phyloP scores from a whole-genome alignment of 441 rosid species.

The Pelargonium cotyledonis region DNA sequence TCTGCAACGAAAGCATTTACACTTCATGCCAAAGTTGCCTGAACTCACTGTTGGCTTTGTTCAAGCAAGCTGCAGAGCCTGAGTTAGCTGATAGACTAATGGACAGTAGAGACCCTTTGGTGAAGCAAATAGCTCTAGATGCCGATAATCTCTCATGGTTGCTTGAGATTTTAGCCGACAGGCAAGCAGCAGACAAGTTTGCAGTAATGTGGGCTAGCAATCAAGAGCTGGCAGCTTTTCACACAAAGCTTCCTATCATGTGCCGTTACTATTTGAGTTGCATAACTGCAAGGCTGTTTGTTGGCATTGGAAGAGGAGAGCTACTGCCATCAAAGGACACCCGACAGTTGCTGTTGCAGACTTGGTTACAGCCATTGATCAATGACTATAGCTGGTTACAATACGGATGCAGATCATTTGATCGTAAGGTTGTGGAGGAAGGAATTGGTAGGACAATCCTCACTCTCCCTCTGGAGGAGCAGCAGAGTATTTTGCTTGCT shows the following conservation, averaged over 20 bases:
- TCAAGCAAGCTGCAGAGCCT: conserved; percentile 51
- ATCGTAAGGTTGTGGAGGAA: conserved; percentile 85
- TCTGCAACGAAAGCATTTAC: conserved; percentile 61
- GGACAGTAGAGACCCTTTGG: conserved; percentile 38
- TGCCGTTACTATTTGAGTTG: conserved; percentile 80
- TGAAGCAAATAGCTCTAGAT: conserved; percentile 64
- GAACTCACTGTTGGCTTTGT: conserved; percentile 45
- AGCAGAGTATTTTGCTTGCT: conserved; percentile 63
- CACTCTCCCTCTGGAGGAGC: conserved; percentile 85
- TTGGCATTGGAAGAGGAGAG: conserved; percentile 91
- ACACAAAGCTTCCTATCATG: conserved; percentile 55
- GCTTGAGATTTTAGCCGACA: conserved; percentile 72
- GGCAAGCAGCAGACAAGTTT: conserved; percentile 78
- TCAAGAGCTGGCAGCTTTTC: conserved; percentile 60
- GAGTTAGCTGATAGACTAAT: conserved; percentile 27
- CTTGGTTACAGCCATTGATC: conserved; percentile 89
- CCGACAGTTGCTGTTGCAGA: conserved; percentile 52
- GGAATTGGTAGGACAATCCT: conserved; percentile 88
- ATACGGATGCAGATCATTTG: conserved; percentile 78
- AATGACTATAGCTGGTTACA: conserved; percentile 88
- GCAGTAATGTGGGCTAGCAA: conserved; percentile 74
- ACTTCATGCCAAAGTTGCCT: conserved; percentile 59
- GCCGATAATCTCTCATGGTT: conserved; percentile 86
- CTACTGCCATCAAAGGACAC: conserved; percentile 77
- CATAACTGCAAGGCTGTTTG: conserved; percentile 66